A percentile compares a stretch with the other conserved stretches of the same genome.
phyloP scores from a whole-genome alignment of 441 rosid genomes.

The Raphanus hybrid region DNA sequence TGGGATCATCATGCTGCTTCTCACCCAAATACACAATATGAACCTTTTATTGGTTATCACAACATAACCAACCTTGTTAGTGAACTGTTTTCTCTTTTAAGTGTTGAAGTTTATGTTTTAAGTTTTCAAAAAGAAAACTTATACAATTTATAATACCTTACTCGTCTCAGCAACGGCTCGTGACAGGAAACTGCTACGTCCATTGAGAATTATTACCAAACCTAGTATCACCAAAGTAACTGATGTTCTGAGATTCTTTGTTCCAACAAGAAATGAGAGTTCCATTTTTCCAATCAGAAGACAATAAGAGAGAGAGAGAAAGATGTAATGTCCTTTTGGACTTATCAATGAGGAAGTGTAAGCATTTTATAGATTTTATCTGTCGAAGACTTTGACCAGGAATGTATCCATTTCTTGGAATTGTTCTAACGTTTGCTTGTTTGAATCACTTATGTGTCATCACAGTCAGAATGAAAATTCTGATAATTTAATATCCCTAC shows the following conservation, averaged over 20 bases:
- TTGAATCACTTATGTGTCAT: too few relatives aligned
- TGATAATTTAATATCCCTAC: too few relatives aligned
- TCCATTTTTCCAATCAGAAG: too few relatives aligned
- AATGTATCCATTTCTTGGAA: too few relatives aligned
- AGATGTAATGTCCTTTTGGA: too few relatives aligned
- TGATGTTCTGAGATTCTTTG: neutral
- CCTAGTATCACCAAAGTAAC: neutral
- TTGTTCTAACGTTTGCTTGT: too few relatives aligned
- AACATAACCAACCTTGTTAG: neutral
- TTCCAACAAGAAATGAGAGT: neutral
- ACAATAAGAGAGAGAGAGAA: too few relatives aligned
- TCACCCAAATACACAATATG: slow-evolving; percentile 39
- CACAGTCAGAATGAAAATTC: too few relatives aligned
- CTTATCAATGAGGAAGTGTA: too few relatives aligned
- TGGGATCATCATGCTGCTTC: slow-evolving; percentile 32
- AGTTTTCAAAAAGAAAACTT: neutral
- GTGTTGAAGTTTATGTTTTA: neutral
- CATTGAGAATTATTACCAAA: slow-evolving; percentile 5
- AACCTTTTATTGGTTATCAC: slow-evolving; percentile 15
- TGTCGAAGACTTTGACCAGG: too few relatives aligned
- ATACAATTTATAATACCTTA: neutral
- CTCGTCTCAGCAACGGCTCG: neutral
- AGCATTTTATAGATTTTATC: too few relatives aligned
- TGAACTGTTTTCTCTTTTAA: neutral
- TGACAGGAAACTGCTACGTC: slow-evolving; percentile 5